A percentile compares a stretch with the other conserved stretches of the same genome.
Conservation (phyloP, 768 basidiomycete species). For the Hebeloma cylindrosporum region DNA sequence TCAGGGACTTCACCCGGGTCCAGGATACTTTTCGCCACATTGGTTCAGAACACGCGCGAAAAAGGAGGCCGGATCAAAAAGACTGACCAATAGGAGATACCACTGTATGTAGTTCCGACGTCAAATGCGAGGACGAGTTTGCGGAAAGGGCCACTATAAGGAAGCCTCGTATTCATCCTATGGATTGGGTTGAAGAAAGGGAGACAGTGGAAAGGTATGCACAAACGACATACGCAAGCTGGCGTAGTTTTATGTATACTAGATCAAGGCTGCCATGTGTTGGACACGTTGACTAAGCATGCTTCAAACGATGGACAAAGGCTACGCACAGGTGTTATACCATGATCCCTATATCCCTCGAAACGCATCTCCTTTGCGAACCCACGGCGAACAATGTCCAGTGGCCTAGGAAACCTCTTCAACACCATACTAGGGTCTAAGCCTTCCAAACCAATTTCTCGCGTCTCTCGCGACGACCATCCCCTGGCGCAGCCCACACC, state of each 20-base stretch:
- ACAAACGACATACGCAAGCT: background rate
- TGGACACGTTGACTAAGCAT: conserved; percentile 17
- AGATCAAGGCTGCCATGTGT: no score
- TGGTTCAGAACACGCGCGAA: background rate
- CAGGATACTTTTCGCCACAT: conserved; percentile 22
- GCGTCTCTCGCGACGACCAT: no score
- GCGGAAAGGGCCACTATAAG: conserved; percentile 18
- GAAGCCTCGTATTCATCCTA: conserved; percentile 12
- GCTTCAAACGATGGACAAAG: background rate
- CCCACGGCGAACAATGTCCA: no score
- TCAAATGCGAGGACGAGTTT: conserved; percentile 24
- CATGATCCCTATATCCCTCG: background rate
- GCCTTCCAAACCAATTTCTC: no score
- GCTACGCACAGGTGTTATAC: conserved; percentile 5
- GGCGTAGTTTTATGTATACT: conserved; percentile 3
- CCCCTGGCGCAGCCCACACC: no score
- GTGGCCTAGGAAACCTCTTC: no score
- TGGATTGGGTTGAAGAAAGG: background rate
- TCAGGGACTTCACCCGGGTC: conserved; percentile 27
- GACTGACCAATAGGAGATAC: conserved; percentile 21
- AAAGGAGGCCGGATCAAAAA: background rate
- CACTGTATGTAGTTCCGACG: conserved; percentile 23
- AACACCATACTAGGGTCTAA: no score
- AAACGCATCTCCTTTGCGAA: background rate
- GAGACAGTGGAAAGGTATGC: no score